phyloP scores from a whole-genome alignment of 805 yeast genomes.

The Teunomyces tritomae region DNA sequence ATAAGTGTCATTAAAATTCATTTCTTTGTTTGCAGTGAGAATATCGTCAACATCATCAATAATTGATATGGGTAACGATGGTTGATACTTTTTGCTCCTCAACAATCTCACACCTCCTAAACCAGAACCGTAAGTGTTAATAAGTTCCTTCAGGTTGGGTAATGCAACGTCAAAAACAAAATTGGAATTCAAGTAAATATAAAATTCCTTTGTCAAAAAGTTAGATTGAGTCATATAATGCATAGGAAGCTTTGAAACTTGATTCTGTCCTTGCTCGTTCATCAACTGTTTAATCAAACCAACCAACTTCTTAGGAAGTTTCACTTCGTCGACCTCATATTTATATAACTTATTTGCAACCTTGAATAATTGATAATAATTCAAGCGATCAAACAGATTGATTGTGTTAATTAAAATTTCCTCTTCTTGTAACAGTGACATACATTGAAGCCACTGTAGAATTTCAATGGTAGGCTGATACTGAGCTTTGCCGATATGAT shows the following conservation, averaged over 20 bases:
- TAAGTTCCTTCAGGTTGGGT: slow-evolving; percentile 73
- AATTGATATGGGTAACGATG: slow-evolving; percentile 66
- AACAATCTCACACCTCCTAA: slow-evolving; percentile 56
- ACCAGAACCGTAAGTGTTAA: slow-evolving; percentile 76
- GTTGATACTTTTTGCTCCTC: slow-evolving; percentile 61
- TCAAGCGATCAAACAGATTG: slow-evolving; percentile 53
- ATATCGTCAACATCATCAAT: slow-evolving; percentile 72
- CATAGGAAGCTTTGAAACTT: slow-evolving; percentile 22
- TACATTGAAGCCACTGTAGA: slow-evolving; percentile 87
- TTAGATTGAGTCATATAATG: slow-evolving; percentile 42
- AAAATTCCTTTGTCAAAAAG: slow-evolving; percentile 38
- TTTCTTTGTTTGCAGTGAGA: slow-evolving; percentile 26
- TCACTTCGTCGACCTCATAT: slow-evolving; percentile 78
- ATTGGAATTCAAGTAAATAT: slow-evolving; percentile 52
- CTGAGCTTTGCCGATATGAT: slow-evolving; percentile 62
- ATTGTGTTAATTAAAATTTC: slow-evolving; percentile 58
- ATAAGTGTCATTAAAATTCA: slow-evolving; percentile 30
- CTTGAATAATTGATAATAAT: slow-evolving; percentile 67
- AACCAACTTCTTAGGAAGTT: slow-evolving; percentile 45
- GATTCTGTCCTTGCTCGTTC: slow-evolving; percentile 38
- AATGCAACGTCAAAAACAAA: slow-evolving; percentile 55
- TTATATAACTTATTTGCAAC: slow-evolving; percentile 67
- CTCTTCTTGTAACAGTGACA: slow-evolving; percentile 66
- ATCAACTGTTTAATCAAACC: slow-evolving; percentile 30
- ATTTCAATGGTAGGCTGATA: slow-evolving; percentile 73